Evolutionary conservation across 2,329 filamentous ascomycete genomes (phyloP).

Genomic region (Helotiales sp.): DNA sequence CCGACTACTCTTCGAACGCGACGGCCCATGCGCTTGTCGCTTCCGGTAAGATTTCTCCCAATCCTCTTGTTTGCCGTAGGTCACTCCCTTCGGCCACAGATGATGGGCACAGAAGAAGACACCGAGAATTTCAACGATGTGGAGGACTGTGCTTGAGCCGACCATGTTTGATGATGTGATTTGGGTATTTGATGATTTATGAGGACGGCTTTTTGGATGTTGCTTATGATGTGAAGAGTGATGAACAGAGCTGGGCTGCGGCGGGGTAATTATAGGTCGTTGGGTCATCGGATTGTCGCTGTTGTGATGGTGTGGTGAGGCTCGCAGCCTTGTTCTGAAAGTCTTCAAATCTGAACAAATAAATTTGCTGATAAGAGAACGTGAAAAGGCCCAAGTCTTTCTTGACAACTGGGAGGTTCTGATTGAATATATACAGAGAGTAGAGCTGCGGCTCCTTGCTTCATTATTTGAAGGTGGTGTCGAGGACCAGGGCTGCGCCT

Average conservation of each 20-base stretch:
- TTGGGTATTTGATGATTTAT: slow-evolving; percentile 1
- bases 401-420: not conserved
- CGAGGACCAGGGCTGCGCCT: slow-evolving; percentile 11
- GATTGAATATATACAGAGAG: not conserved
- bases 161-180: slow-evolving; percentile 28
- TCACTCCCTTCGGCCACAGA: slow-evolving; percentile 39
- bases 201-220: not conserved
- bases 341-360: not conserved
- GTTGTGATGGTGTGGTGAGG: slow-evolving; percentile 16
- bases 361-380: not conserved
- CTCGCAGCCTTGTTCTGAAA: slow-evolving; percentile 15
- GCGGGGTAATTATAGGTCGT: slow-evolving; percentile 7
- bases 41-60: slow-evolving; percentile 32
- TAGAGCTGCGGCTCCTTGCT: not conserved
- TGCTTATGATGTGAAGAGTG: slow-evolving; percentile 4
- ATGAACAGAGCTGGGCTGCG: not conserved
- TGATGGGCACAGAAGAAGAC: slow-evolving; percentile 36
- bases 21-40: slow-evolving; percentile 13
- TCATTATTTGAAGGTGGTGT: not conserved
- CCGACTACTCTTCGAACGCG: slow-evolving; percentile 15
- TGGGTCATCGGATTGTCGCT: not conserved
- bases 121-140: slow-evolving; percentile 34
- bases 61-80: slow-evolving; percentile 36
- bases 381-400: not conserved
- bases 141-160: slow-evolving; percentile 28